Conservation (phyloP, 2,329 filamentous ascomycete species). For the Sclerotinia spermophila region DNA sequence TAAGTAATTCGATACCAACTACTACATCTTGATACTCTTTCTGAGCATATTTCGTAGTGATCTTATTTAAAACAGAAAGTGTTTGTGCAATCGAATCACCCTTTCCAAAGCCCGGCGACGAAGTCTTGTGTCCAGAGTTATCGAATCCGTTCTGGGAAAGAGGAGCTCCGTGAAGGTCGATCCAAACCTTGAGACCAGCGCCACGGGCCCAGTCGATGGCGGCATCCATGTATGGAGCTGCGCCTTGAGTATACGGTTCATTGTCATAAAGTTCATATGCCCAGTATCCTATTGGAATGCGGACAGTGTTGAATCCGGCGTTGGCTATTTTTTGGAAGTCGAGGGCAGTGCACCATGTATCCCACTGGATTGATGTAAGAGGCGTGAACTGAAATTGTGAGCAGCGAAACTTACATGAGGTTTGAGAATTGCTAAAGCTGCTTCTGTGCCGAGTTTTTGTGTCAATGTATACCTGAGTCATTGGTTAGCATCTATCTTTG, state of each 20-base stretch:
- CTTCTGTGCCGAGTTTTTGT: slow-evolving; percentile 46
- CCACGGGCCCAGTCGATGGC: slow-evolving; percentile 55
- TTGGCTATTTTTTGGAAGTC: slow-evolving; percentile 56
- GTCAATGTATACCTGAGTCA: slow-evolving; percentile 31
- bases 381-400: slow-evolving; percentile 27
- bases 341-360: slow-evolving; percentile 34
- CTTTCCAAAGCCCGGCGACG: slow-evolving; percentile 44
- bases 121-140: slow-evolving; percentile 52
- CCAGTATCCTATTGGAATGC: slow-evolving; percentile 59
- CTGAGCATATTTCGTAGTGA: slow-evolving; percentile 55
- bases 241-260: slow-evolving; percentile 50
- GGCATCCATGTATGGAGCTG: slow-evolving; percentile 50
- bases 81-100: slow-evolving; percentile 49
- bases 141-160: slow-evolving; percentile 60
- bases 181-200: slow-evolving; percentile 52
- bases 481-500: not conserved
- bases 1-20: slow-evolving; percentile 53
- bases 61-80: slow-evolving; percentile 52
- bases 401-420: slow-evolving; percentile 39
- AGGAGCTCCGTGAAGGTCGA: slow-evolving; percentile 56
- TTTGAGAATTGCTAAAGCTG: slow-evolving; percentile 49
- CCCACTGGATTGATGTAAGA: slow-evolving; percentile 30
- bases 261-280: slow-evolving; percentile 49
- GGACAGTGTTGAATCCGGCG: slow-evolving; percentile 56
- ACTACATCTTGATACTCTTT: slow-evolving; percentile 55